Conservation (phyloP, 306 rosid species). For the Arachis stenosperma region DNA sequence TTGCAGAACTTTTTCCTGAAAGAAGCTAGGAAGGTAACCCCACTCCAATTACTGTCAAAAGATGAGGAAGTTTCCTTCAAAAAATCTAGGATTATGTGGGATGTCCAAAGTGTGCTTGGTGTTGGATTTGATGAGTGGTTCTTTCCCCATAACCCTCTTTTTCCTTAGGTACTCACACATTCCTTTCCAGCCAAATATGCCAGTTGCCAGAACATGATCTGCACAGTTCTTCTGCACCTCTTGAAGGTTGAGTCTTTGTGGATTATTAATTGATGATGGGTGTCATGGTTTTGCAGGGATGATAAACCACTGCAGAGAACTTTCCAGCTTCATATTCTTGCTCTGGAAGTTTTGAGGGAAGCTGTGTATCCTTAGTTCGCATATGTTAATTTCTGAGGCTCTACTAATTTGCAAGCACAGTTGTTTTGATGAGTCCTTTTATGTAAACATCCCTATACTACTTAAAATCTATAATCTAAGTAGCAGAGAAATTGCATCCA, state of each 20-base stretch:
- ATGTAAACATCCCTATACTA: not conserved
- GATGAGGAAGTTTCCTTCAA: not conserved
- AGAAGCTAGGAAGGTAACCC: not conserved
- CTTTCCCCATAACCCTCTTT: too few relatives aligned
- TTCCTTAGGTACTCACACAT: not conserved
- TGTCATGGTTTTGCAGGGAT: conserved; percentile 59
- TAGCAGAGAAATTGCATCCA: conserved; percentile 11
- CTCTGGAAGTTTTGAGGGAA: conserved; percentile 88
- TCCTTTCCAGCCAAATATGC: not conserved
- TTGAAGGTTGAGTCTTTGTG: conserved; percentile 26
- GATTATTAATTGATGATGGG: conserved; percentile 12
- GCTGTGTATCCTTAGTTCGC: conserved; percentile 91
- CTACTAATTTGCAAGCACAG: conserved; percentile 16
- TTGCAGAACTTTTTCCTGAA: not conserved
- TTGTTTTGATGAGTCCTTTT: conserved; percentile 24
- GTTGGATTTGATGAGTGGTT: too few relatives aligned
- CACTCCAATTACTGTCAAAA: not conserved
- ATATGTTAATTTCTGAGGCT: conserved; percentile 33
- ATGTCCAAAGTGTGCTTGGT: too few relatives aligned
- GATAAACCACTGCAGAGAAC: conserved; percentile 58
- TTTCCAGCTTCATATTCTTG: conserved; percentile 79
- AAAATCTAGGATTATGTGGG: too few relatives aligned
- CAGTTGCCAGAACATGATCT: not conserved
- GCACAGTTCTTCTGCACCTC: conserved; percentile 21
- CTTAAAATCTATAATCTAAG: conserved; percentile 2